phyloP scores from a whole-genome alignment of 768 basidiomycete species.

The Gymnopilus dilepis region DNA sequence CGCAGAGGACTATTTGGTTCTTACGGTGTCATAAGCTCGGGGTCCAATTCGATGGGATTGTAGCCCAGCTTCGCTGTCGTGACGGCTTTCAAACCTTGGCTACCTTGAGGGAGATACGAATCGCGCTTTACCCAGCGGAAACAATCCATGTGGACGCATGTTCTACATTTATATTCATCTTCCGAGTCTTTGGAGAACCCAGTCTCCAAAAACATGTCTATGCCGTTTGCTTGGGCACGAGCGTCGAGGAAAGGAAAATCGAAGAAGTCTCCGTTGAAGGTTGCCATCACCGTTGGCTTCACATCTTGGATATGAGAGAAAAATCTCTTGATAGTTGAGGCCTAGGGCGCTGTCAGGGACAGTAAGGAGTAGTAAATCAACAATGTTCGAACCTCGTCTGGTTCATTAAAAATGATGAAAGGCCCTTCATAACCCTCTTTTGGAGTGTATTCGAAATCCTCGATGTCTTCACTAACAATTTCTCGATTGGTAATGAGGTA shows the following conservation, averaged over 20 bases:
- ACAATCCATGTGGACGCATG: constrained; percentile 97
- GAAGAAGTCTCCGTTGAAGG: constrained; percentile 99
- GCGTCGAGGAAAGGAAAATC: constrained; percentile 97
- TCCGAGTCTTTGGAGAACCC: constrained; percentile 92
- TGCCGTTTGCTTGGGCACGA: constrained; percentile 83
- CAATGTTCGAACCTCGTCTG: constrained; percentile 73
- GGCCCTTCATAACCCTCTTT: constrained; percentile 98
- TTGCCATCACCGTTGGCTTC: constrained; percentile 96
- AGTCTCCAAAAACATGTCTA: constrained; percentile 95
- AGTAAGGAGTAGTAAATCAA: neutral
- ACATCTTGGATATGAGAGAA: constrained; percentile 94
- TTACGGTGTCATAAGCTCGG: constrained; percentile 98
- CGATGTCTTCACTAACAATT: constrained; percentile 96
- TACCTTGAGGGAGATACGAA: constrained; percentile 97
- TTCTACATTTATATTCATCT: constrained; percentile 92
- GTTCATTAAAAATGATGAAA: constrained; percentile 93
- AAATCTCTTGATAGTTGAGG: constrained; percentile 82
- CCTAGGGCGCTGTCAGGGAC: constrained; percentile 46
- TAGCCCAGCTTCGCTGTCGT: constrained; percentile 97
- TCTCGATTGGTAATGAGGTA: constrained; percentile 98
- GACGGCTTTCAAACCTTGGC: constrained; percentile 97
- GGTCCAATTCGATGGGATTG: constrained; percentile 95
- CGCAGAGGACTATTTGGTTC: constrained; percentile 34
- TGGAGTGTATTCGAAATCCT: constrained; percentile 98
- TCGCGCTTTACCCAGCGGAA: constrained; percentile 99